Base-by-base conservation (phyloP, 2,329 filamentous ascomycete genomes). In the Clarireedia paspali region DNA sequence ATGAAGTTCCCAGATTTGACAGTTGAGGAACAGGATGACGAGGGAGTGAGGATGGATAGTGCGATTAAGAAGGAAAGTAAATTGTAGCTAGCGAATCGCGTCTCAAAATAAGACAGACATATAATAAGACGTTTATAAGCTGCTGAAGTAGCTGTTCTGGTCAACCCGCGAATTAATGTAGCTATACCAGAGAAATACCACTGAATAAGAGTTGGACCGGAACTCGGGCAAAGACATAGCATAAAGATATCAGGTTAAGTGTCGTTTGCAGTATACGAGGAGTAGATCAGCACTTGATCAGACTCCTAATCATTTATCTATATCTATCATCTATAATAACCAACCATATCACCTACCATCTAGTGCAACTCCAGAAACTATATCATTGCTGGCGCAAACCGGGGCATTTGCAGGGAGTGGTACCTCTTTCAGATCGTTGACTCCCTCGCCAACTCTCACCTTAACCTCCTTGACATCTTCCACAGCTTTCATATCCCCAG, bases 1-100 rank as follows among this genome's bases (percentile, higher is more conserved):
- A 59, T 57, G 1, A 60, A 63, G 30, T 64, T 94, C 59, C 89
- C 89, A 0, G 79, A 85, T 60, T 66, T 95, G 63, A 80, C 76
- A 2, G 89, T 95, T 4, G 79, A 75, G 6, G 89, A 94, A 72
- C 88, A 95, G 71, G 82, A 85, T 58, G 89, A 95, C 65, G 88
- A 95, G 69, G 89, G 89, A 0, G 78, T 75, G 64, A 77, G 84
- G 55, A 77, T 85, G 65, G 84, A 92, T 68, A 94, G 88, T 70
- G 75, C 75, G 4, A 63, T 63, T 50, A 26, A 66, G 46, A 63
- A 58, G 38, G 30, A 34, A 5, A 34, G 30, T 34, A 34, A 34
- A 34, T 34, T 34, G 30, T 34, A 34, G 3, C 10, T 1, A 34
- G 30, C 2, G 10, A 12, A 34, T 4, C 30, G 10, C 12, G 10